phyloP scores from a whole-genome alignment of 164 flowering plant genomes.

The Umbilicus rupestris region DNA sequence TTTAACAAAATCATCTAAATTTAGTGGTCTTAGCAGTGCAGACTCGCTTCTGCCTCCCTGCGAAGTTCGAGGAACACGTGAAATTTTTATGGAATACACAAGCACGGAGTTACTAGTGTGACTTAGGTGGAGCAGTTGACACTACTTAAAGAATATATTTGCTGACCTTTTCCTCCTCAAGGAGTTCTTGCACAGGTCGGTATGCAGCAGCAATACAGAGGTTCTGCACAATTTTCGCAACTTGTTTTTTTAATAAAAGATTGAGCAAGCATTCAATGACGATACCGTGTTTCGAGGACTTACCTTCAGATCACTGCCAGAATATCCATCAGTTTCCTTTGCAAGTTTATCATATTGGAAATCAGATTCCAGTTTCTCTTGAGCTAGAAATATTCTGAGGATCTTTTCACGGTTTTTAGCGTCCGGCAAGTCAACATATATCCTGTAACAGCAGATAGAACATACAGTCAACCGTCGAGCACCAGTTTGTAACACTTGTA shows the following conservation, averaged over 20 bases:
- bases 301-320: slow-evolving; percentile 98
- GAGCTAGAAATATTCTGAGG: slow-evolving; percentile 62
- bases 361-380: slow-evolving; percentile 53
- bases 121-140: neutral
- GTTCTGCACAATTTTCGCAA: slow-evolving; percentile 44
- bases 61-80: neutral
- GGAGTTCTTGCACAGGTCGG: slow-evolving; percentile 90
- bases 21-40: slow-evolving; percentile 42
- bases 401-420: slow-evolving; percentile 84
- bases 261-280: neutral
- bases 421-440: slow-evolving; percentile 91
- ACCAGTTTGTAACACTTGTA: neutral
- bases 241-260: neutral
- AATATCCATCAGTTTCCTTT: slow-evolving; percentile 85
- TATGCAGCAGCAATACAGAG: slow-evolving; percentile 96
- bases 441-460: slow-evolving; percentile 33
- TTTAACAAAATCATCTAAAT: slow-evolving; percentile 66
- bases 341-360: slow-evolving; percentile 72
- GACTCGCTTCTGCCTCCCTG: slow-evolving; percentile 31
- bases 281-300: neutral
- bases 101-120: neutral
- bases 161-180: slow-evolving; percentile 48
- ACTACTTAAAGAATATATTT: neutral
- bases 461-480: slow-evolving; percentile 8
- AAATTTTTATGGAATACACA: neutral